These are phyloP conservation scores for Cyberlindnera japonica DNA, from an alignment of 805 yeast genomes.

Conservation along the genomic window DNA sequence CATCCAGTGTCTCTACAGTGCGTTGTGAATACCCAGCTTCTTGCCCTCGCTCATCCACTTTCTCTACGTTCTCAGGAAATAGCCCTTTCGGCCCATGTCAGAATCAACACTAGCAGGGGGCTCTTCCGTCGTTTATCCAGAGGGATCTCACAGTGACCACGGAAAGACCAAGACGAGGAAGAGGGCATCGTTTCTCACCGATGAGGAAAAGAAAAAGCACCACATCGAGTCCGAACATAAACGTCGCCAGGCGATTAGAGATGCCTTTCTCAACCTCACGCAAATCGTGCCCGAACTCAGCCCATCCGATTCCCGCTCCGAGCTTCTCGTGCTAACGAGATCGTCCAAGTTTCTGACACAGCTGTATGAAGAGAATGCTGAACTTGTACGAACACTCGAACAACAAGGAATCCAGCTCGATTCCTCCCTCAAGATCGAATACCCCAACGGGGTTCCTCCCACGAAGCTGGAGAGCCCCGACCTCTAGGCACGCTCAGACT, in stretches of 20 bases:
- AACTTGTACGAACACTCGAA: slow-evolving; percentile 40
- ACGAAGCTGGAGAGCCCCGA: neutral
- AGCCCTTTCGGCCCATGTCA: no score
- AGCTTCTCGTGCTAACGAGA: slow-evolving; percentile 67
- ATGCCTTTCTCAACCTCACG: slow-evolving; percentile 75
- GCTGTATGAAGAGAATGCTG: slow-evolving; percentile 46
- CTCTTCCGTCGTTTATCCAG: no score
- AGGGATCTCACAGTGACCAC: neutral
- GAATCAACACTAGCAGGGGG: no score
- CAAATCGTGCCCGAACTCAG: slow-evolving; percentile 69
- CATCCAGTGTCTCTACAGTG: no score
- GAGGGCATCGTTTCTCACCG: slow-evolving; percentile 25
- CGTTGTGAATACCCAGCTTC: no score
- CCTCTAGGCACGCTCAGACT: no score
- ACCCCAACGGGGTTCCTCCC: slow-evolving; percentile 12
- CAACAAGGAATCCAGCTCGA: slow-evolving; percentile 28
- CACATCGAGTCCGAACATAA: slow-evolving; percentile 86
- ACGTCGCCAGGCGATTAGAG: slow-evolving; percentile 78
- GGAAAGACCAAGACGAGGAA: slow-evolving; percentile 14
- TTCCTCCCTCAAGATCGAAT: slow-evolving; percentile 6
- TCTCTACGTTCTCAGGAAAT: no score
- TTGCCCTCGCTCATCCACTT: no score
- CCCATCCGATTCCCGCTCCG: slow-evolving; percentile 74
- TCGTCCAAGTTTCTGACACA: slow-evolving; percentile 51
- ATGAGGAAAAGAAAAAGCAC: slow-evolving; percentile 50